Base-by-base conservation (phyloP, 176 grass and related monocot species). In the Rhynchospora tenuis region DNA sequence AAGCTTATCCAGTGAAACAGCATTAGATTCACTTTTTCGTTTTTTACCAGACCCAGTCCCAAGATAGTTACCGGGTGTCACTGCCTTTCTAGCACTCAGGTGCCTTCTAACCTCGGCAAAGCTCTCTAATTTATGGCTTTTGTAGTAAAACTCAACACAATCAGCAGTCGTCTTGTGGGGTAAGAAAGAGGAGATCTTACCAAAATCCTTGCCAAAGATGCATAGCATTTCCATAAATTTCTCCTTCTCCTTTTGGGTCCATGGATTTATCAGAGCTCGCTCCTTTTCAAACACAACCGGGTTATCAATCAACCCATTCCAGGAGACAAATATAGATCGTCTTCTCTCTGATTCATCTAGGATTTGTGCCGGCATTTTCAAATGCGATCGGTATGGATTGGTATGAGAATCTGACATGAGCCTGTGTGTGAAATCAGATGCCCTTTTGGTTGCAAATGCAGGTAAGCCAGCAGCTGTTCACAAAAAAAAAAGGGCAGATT, bases 131-230 rank as follows among this genome's bases (percentile, higher is more conserved):
- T 99, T 99, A 78, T 99, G 97, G 79, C 94, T 94, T 77, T 92
- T 99, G 66, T 96, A 99, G 72, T 99, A 99, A 79, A 99, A 96
- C 83, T 99, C 97, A 54, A 99, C 84, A 87, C 97, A 99, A 61
- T 99, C 93, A 56, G 97, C 97, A 8, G 93, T 99, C 43, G 93
- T 96, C 83, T 96, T 99, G 81, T 99, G 97, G 20, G 76, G 28
- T 79, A 99, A 79, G 50, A 90, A 95, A 83, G 67, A 88, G 60
- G 97, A 89, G 38, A 96, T 99, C 86, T 90, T 99, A 11, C 88
- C 87, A 80, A 99, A 99, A 90, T 99, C 81, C 84, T 99, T 96
- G 59, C 97, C 97, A 88, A 90, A 92, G 79, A 84, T 87, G 62
- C 86, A 93, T 85, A 99, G 86, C 89, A 92, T 92, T 85, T 99